Evolutionary conservation across 768 basidiomycete species (phyloP).

Genomic region (Paxillus ammoniavirescens): DNA sequence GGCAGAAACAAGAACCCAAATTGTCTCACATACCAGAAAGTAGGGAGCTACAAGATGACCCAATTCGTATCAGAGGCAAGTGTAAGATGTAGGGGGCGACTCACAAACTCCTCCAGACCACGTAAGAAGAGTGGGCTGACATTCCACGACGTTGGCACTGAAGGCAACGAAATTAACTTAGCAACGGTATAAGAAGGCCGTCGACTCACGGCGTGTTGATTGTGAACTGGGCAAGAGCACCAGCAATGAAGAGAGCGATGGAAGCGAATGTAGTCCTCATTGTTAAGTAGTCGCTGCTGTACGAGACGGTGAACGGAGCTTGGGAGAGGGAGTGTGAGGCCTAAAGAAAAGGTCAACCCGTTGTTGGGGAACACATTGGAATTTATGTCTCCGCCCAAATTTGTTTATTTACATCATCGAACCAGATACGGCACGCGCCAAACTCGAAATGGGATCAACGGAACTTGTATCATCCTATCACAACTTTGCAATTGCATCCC

Average conservation of each 20-base stretch:
- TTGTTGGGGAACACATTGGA: conserved; percentile 11
- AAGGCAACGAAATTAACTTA: conserved; percentile 3
- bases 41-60: conserved; percentile 47
- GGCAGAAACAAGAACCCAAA: background rate
- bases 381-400: conserved; percentile 36
- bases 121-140: conserved; percentile 52
- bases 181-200: background rate
- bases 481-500: background rate
- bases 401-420: conserved; percentile 13
- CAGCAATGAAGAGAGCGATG: conserved; percentile 40
- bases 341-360: conserved; percentile 17
- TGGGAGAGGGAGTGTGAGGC: conserved; percentile 24
- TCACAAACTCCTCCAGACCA: conserved; percentile 60
- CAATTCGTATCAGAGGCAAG: background rate
- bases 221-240: conserved; percentile 47
- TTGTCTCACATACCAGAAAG: conserved; percentile 51
- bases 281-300: conserved; percentile 22
- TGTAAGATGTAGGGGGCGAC: conserved; percentile 17
- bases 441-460: background rate
- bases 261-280: conserved; percentile 48
- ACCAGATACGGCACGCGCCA: conserved; percentile 4
- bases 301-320: conserved; percentile 13
- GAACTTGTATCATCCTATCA: too few species aligned
- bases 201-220: conserved; percentile 73
- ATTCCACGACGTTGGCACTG: conserved; percentile 51